Base-by-base conservation (phyloP, 495 filamentous ascomycete genomes). In the Neurospora sp. region DNA sequence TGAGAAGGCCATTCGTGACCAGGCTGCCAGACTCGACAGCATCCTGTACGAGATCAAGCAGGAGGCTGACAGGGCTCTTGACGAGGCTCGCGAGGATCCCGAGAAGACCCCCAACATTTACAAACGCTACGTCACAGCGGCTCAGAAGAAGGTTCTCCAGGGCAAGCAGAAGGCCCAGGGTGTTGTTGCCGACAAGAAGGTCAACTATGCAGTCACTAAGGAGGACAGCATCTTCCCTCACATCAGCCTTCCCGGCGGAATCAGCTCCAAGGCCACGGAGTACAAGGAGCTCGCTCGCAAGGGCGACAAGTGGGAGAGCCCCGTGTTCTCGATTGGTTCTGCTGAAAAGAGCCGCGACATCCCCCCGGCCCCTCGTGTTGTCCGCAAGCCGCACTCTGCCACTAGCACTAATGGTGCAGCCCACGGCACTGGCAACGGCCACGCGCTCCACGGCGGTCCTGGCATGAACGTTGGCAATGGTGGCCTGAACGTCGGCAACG, bases 271-370 rank as follows among this genome's bases (percentile, higher is more conserved):
- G 88, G 95, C 96, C 22, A 97, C 95, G 70, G 92, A 97, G 81
- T 98, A 95, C 86, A 93, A 90, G 81, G 90, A 98, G 59, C 85
- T 97, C 46, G 93, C 96, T 16, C 83, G 85, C 71, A 94, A 93
- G 86, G 96, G 96, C 69, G 91, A 98, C 76, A 91, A 90, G 81
- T 99, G 96, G 96, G 91, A 97, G 83, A 95, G 91, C 39, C 94
- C 96, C 39, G 89, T 99, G 77, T 99, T 99, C 86, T 90, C 88
- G 77, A 91, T 98, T 74, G 96, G 96, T 70, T 85, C 82, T n/a
- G 93, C 95, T 8, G 77, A 86, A 5, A 89, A 91, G 83, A 91
- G 92, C 16, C 84, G 81, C 41, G 87, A 91, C 77, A 88, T 98
- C 65, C 92, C 94, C 5, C 76, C 82, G 69, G 81, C 89, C n/a